Base-by-base conservation (phyloP, 139 green algal species). In the Auxenochlorella pyrenoidosa region DNA sequence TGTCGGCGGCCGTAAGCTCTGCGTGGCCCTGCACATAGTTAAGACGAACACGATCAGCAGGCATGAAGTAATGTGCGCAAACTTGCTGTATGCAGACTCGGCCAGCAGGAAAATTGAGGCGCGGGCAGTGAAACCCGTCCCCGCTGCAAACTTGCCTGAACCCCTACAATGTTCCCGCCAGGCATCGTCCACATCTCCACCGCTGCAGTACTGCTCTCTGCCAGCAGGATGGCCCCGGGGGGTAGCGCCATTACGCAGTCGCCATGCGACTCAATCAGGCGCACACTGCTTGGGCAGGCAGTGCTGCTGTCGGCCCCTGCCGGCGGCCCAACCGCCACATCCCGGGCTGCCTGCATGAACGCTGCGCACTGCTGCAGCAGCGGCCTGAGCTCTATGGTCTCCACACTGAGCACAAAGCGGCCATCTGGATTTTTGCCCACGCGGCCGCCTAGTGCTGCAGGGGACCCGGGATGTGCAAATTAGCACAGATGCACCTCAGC, bases 371-470 rank as follows among this genome's bases (percentile, higher is more conserved):
- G 10, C 41, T 34, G 73, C 73, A 79, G 73, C 41, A 26, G 41
- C 1, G 44, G 41, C 41, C 19, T 32, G 38, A 79, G 73, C 73
- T 79, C 26, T 13, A 79, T 54, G 12, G 22, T 43, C 41, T 79
- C 73, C 41, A 79, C 73, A 4, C 44, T 32, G 24, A 79, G 73
- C 41, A 59, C 73, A 79, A 79, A 79, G 0, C 73, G 26, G 24
- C 73, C 73, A 26, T 43, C 40, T 38, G 73, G 24, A 24, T 79
- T 79, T 41, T 79, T 79, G 73, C 73, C 73, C 73, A 79, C 73
- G 6, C 41, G 73, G 10, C 73, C 73, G 26, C 73, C 73, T 26
- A 79, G 73, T 26, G 73, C 73, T 75, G 66, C 66, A 75, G 6
- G 6, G 3, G 10, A 30, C 5, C 60, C 3, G 13, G 28, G 24